Base-by-base conservation (phyloP, 805 yeast species). In the Metschnikowia cerradonensis region DNA sequence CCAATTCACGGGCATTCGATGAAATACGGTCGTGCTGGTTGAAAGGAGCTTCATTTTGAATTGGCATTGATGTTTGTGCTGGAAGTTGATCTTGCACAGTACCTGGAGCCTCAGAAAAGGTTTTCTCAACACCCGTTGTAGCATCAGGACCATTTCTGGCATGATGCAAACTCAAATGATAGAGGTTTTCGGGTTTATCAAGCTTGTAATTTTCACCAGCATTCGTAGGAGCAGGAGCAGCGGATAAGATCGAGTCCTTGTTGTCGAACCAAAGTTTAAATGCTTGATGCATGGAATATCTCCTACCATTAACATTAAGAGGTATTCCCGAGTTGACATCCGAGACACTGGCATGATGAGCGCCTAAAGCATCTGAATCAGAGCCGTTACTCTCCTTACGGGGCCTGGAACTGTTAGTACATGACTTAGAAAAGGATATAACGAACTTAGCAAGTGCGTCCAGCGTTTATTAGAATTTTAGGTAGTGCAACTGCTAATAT, bases 261-360 rank as follows among this genome's bases (percentile, higher is more conserved):
- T 61, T 67, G 19, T 69, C 66, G 35, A 71, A 63, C 78, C 84
- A 83, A 11, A 82, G 75, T 20, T 74, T 67, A 52, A 83, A 72
- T 55, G 83, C 74, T 56, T 83, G 82, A 30, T 75, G 73, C 64
- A 81, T 67, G 6, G 80, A 59, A 58, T 83, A 82, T 26, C 67
- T 66, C 51, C 67, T 67, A 33, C 82, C 73, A 14, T 67, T 72
- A 23, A 65, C 65, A 55, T 75, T 78, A 13, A 67, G 60, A 4
- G 74, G 75, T 40, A 74, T 61, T 48, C 60, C 49, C 26, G 38
- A 23, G 31, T 31, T 31, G 36, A 38, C 36, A 10, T 52, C 58
- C 30, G 47, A 30, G 33, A 40, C 45, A 22, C 10, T 17, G 11
- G 19, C 31, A 3, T 35, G 30, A n/a, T 36, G 41, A 30, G 36